phyloP scores from a whole-genome alignment of 148 eudicot genomes.

The Cornus kousa region DNA sequence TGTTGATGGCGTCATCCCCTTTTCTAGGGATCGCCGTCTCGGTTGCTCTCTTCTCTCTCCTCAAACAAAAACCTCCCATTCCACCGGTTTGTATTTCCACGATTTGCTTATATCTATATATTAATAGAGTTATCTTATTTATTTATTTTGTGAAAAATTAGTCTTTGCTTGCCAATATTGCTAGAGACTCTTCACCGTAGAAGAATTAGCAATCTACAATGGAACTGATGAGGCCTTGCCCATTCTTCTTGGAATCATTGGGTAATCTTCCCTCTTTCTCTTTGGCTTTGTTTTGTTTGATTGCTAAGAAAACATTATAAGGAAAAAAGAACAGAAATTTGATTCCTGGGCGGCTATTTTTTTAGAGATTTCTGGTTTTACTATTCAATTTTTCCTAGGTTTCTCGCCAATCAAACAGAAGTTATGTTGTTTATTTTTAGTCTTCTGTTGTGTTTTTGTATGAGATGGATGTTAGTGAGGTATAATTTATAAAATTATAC shows the following conservation, averaged over 20 bases:
- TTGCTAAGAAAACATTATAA: neutral
- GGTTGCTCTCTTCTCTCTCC: conserved; percentile 37
- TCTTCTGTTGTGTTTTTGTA: neutral
- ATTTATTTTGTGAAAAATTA: neutral
- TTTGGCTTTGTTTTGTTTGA: neutral
- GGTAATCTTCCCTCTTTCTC: conserved; percentile 33
- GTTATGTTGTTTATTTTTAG: neutral
- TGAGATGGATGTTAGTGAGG: neutral
- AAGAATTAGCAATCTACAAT: conserved; percentile 65
- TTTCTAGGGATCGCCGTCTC: conserved; percentile 47
- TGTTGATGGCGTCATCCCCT: conserved; percentile 30
- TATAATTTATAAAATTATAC: neutral
- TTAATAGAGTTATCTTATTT: neutral
- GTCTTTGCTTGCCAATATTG: neutral
- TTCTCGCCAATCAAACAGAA: neutral
- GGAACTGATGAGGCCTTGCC: conserved; percentile 68
- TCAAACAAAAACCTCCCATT: conserved; percentile 27
- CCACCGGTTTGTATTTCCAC: conserved; percentile 12
- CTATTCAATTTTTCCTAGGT: neutral
- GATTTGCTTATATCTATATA: neutral
- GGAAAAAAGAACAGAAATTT: neutral
- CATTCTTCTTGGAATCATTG: conserved; percentile 65
- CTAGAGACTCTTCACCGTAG: conserved; percentile 51
- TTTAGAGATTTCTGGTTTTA: neutral
- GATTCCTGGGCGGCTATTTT: neutral